phyloP scores from a whole-genome alignment of 2,329 filamentous ascomycete genomes.

The Achaetomium macrosporum region DNA sequence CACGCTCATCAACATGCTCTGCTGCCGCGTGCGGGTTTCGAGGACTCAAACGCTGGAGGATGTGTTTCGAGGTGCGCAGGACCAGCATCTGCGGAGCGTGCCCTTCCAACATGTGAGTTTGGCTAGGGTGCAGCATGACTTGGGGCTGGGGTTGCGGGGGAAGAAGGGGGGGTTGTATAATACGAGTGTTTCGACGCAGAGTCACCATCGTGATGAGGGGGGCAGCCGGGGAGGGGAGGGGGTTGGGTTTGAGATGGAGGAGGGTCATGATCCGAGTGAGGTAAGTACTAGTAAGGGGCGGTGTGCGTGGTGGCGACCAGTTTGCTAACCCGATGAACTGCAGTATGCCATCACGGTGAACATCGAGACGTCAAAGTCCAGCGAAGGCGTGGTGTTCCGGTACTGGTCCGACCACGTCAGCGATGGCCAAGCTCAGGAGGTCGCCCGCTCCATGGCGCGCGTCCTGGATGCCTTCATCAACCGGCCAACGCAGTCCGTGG shows the following conservation, averaged over 20 bases:
- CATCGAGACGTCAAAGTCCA: constrained; percentile 18
- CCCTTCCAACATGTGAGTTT: constrained; percentile 21
- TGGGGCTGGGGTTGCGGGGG: constrained; percentile 21
- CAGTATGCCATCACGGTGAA: constrained; percentile 25
- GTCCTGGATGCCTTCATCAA: constrained; percentile 20
- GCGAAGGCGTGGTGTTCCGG: constrained; percentile 22
- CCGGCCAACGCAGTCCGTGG: constrained; percentile 12
- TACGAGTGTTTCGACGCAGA: constrained; percentile 24
- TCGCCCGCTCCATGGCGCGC: constrained; percentile 17
- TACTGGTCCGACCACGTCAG: constrained; percentile 25
- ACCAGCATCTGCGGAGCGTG: constrained; percentile 20
- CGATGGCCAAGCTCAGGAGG: constrained; percentile 19
- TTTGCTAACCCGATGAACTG: neutral
- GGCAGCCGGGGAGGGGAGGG: neutral
- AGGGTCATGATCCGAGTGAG: constrained; percentile 24
- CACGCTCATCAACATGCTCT: constrained; percentile 25
- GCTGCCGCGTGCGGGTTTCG: constrained; percentile 19
- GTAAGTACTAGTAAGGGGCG: neutral
- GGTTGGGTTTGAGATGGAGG: constrained; percentile 21
- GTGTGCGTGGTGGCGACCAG: neutral
- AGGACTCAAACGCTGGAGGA: constrained; percentile 11
- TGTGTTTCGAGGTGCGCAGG: constrained; percentile 17
- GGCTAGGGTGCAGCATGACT: constrained; percentile 22
- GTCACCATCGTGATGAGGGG: constrained; percentile 5
- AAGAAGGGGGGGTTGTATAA: constrained; percentile 23